phyloP scores from a whole-genome alignment of 768 basidiomycete genomes.

The Pseudohyphozyma bogoriensis region DNA sequence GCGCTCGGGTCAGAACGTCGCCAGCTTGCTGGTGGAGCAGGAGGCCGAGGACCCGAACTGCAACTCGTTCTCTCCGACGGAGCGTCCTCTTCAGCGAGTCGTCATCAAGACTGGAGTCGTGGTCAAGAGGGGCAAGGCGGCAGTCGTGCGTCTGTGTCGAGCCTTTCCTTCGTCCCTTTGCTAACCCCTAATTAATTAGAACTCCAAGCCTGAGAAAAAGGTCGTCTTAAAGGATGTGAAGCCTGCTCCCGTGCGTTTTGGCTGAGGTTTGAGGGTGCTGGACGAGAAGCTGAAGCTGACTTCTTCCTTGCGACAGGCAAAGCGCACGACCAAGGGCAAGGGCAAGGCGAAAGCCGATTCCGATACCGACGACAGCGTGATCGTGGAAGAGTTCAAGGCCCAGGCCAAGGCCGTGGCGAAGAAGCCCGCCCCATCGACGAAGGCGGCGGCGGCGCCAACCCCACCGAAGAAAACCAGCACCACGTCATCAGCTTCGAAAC shows the following conservation, averaged over 20 bases:
- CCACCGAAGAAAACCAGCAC: neutral
- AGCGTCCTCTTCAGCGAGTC: neutral
- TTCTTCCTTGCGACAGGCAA: neutral
- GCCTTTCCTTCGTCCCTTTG: neutral
- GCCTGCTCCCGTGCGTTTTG: neutral
- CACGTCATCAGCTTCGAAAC: neutral
- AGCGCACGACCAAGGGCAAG: constrained; percentile 1
- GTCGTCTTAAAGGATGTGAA: too few relatives aligned
- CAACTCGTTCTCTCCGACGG: neutral
- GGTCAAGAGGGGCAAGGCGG: neutral
- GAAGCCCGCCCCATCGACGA: neutral
- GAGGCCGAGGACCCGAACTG: constrained; percentile 2
- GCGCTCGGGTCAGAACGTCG: constrained; percentile 16
- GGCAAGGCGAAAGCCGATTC: neutral
- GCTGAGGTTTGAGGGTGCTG: neutral
- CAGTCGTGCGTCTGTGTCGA: neutral
- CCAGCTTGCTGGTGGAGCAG: neutral
- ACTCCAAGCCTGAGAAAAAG: neutral
- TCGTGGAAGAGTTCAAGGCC: neutral
- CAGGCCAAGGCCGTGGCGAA: neutral
- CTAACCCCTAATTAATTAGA: neutral
- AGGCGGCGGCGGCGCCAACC: too few relatives aligned
- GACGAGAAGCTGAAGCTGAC: neutral
- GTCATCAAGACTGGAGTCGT: neutral
- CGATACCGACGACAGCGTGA: neutral